phyloP scores from a whole-genome alignment of 129 eudicot species.

The Lactuca saligna region DNA sequence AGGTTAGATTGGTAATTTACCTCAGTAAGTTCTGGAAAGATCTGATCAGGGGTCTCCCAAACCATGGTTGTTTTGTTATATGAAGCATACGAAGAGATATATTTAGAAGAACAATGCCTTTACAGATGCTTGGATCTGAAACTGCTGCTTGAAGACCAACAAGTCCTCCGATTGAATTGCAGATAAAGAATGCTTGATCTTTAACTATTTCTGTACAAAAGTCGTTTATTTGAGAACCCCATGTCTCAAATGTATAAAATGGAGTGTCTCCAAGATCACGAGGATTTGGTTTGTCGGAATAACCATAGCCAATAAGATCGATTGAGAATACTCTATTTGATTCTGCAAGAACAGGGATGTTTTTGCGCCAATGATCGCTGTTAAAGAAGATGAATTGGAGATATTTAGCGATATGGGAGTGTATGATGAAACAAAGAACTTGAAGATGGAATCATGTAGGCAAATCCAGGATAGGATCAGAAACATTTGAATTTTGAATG shows the following conservation, averaged over 20 bases:
- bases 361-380: constrained; percentile 99
- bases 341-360: constrained; percentile 70
- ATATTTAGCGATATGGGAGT: not conserved
- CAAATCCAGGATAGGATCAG: not conserved
- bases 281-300: constrained; percentile 97
- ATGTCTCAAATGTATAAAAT: constrained; percentile 90
- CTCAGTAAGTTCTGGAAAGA: constrained; percentile 82
- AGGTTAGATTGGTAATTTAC: constrained; percentile 28
- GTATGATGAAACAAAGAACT: constrained; percentile 14
- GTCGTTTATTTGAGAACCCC: constrained; percentile 91
- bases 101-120: constrained; percentile 76
- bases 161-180: constrained; percentile 98
- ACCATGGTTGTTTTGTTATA: constrained; percentile 87
- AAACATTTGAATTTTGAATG: not conserved
- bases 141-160: constrained; percentile 98
- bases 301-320: constrained; percentile 96
- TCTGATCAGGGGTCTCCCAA: constrained; percentile 77
- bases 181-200: constrained; percentile 83
- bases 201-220: constrained; percentile 67
- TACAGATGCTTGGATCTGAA: constrained; percentile 59
- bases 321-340: constrained; percentile 80
- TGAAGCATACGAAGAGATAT: constrained; percentile 98
- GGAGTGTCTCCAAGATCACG: constrained; percentile 58
- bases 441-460: constrained; percentile 5
- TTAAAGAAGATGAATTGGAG: constrained; percentile 11